Evolutionary conservation across 768 basidiomycete species (phyloP).

Genomic region (Phanerochaete sordida): DNA sequence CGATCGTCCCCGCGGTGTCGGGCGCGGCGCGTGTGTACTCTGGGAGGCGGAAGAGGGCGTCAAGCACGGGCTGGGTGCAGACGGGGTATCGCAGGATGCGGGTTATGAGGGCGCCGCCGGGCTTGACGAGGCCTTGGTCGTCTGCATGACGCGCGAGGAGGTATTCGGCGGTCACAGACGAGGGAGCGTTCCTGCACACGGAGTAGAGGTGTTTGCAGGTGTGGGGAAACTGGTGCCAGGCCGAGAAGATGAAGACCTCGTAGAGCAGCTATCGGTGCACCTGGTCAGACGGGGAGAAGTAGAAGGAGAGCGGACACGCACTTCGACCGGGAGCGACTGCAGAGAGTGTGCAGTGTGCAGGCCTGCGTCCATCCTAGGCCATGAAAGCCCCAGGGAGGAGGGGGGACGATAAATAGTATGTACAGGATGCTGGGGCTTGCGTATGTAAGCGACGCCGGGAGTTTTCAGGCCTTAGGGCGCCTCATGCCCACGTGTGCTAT

Average conservation of each 20-base stretch:
- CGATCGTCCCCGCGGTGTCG: conserved; percentile 24
- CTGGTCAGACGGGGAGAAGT: neutral
- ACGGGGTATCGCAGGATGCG: conserved; percentile 55
- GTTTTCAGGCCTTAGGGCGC: neutral
- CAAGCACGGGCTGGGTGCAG: conserved; percentile 37
- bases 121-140: neutral
- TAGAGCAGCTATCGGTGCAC: conserved; percentile 64
- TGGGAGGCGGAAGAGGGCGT: conserved; percentile 39
- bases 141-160: conserved; percentile 38
- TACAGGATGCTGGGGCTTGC: neutral
- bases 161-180: conserved; percentile 64
- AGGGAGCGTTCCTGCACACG: conserved; percentile 53
- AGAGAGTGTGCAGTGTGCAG: conserved; percentile 12
- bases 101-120: conserved; percentile 29
- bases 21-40: neutral
- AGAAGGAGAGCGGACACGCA: conserved; percentile 7
- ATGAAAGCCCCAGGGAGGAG: neutral
- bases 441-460: neutral
- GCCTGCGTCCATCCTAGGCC: neutral
- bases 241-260: conserved; percentile 69
- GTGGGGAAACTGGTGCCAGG: conserved; percentile 60
- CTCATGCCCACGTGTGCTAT: neutral
- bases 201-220: conserved; percentile 49
- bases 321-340: conserved; percentile 33
- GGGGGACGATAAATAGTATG: neutral